Evolutionary conservation across 2,329 filamentous ascomycete species (phyloP), one percentile per base, ranked within the genome.

Genomic region (Curvularia eragrostidis): DNA sequence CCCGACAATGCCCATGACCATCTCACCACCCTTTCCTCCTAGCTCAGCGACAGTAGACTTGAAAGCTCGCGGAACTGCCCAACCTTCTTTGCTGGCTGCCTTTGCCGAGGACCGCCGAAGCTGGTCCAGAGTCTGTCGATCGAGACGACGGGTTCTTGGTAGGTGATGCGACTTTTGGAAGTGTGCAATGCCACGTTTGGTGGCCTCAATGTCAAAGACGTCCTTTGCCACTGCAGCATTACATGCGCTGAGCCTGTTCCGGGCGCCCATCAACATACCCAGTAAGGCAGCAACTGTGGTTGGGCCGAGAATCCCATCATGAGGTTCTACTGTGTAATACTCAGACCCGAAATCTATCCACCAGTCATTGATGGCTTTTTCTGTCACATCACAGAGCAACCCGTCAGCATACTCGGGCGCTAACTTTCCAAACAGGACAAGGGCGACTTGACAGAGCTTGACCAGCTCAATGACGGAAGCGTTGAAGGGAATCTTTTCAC

Each of bases 11-110:
- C 92, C 93, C 82, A 96, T 92, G 46, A 97, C 89, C 79, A 97
- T 91, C 75, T 97, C 94, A 47, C 93, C 93, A 52, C 94, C 89
- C 75, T 97, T 97, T 13, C 95, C 94, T 65, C 92, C 92, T 38
- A 99, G 87, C 76, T 97, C 95, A 18, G 91, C 93, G 46, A 98
- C 91, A 0, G 94, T 97, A 3, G 92, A 96, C 74, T 98, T 98
- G 69, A 99, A 92, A 18, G 94, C 93, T 70, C 91, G 89, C 49
- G 93, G 91, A n/a, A 96, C 91, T 15, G 89, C 90, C 91, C 94
- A 97, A 2, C 90, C 90, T 72, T 97, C 93, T 32, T 91, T 90
- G 49, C 89, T 90, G 2, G 93, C 93, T 30, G 92, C 93, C 75
- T 97, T 98, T 38, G 91, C 91, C 12, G 94, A 97, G n/a, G 84